phyloP scores from a whole-genome alignment of 345 rosid genomes.

The Atalantia buxifolia region DNA sequence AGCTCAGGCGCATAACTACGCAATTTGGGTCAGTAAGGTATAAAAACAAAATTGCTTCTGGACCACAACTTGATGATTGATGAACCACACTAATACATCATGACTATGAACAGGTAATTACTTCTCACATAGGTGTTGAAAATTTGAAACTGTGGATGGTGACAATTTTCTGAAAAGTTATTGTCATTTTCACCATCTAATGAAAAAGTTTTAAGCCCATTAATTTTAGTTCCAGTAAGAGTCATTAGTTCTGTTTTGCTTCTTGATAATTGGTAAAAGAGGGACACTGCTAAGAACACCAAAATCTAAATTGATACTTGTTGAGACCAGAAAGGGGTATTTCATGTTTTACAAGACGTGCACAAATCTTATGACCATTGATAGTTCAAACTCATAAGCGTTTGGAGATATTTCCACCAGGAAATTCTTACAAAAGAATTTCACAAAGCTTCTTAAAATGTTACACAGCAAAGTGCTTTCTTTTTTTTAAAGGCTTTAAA shows the following conservation, averaged over 20 bases:
- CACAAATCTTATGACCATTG: neutral
- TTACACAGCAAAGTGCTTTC: too few species aligned
- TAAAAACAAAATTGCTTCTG: neutral
- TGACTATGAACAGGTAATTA: too few species aligned
- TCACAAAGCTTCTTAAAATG: neutral
- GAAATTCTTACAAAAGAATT: neutral
- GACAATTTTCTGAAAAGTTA: neutral
- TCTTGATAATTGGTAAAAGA: neutral
- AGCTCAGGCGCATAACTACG: too few species aligned
- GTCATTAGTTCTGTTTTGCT: neutral
- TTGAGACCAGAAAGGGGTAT: neutral
- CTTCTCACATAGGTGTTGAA: too few species aligned
- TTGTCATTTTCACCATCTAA: neutral
- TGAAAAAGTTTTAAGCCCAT: neutral
- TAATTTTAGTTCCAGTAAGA: neutral
- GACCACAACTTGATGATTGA: slow-evolving; percentile 1
- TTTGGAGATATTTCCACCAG: neutral
- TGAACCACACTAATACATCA: neutral
- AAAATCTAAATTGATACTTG: neutral
- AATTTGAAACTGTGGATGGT: neutral
- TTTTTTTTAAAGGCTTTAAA: too few species aligned
- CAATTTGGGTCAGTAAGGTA: neutral
- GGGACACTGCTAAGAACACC: neutral
- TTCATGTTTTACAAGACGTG: neutral
- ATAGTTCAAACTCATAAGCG: neutral